Evolutionary conservation across 257 asterid species (phyloP), one percentile per base, ranked within the genome.

Genomic region (Striga asiatica): DNA sequence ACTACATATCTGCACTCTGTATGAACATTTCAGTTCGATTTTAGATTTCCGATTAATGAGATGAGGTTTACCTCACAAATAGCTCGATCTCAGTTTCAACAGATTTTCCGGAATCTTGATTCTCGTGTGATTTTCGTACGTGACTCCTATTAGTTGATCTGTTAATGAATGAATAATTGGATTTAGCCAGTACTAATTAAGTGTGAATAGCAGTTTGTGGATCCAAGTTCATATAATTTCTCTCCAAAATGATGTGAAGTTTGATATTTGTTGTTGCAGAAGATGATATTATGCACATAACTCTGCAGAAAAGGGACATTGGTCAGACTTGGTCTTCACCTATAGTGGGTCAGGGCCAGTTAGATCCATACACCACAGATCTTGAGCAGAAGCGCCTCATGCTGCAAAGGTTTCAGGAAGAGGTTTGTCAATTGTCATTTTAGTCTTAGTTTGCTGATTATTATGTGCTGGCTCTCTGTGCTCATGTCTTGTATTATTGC

Each of bases 261-360:
- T 12, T 22, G 29, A 37, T 45, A 27, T 42, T 10, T 53, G 21
- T 50, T 38, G 14, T 66, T 69, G 72, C 94, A 92, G 98, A 88
- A 78, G 98, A 92, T 71, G 92, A 88, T 54, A 69, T 58, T 46
- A 74, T 88, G 88, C 98, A 92, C 70, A 64, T 88, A 66, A 92
- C 95, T 45, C 71, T 92, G 67, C 97, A 88, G 79, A 88, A 88
- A 86, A 84, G 98, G 78, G 97, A 84, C 66, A 88, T 71, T 70
- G 97, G 95, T 43, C 82, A 84, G 81, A 88, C 93, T 22, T 92
- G 97, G 97, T 48, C 97, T 49, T 92, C 98, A 11, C 97, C 98
- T 35, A 84, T 92, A 55, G 10, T 70, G 69, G 97, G 95, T 31
- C 67, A 81, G 71, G 95, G 94, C 38, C 83, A 82, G 71, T 78